Evolutionary conservation across 2,329 filamentous ascomycete species (phyloP).

Genomic region (Mycosphaerelloides madeirae): DNA sequence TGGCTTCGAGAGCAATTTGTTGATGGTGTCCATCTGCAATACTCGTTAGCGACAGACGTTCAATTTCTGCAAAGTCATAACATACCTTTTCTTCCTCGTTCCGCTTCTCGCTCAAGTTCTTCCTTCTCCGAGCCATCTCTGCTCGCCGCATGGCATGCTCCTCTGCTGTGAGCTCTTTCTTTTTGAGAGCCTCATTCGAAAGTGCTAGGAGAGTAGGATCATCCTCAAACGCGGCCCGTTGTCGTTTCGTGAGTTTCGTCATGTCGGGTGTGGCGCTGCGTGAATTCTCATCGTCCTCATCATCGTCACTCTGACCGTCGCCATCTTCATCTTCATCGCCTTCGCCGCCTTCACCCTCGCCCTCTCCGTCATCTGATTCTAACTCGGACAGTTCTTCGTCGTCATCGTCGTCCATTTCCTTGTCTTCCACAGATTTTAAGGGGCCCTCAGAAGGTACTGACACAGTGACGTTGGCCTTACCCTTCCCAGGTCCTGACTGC

Average conservation of each 20-base stretch:
- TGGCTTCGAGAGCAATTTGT: slow-evolving; percentile 82
- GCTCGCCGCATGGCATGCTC: slow-evolving; percentile 68
- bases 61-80: neutral
- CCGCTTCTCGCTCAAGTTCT: slow-evolving; percentile 71
- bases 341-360: slow-evolving; percentile 39
- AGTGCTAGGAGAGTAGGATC: slow-evolving; percentile 46
- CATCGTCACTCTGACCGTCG: slow-evolving; percentile 39
- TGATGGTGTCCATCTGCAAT: slow-evolving; percentile 80
- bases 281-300: slow-evolving; percentile 50
- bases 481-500: slow-evolving; percentile 17
- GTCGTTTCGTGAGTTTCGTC: slow-evolving; percentile 63
- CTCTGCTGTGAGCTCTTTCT: slow-evolving; percentile 67
- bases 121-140: slow-evolving; percentile 68
- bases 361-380: slow-evolving; percentile 29
- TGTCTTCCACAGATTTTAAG: slow-evolving; percentile 45
- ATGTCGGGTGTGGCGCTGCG: slow-evolving; percentile 58
- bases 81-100: slow-evolving; percentile 70
- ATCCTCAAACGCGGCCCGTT: slow-evolving; percentile 56
- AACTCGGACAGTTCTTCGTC: slow-evolving; percentile 44
- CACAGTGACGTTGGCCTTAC: slow-evolving; percentile 29
- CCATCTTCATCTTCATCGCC: slow-evolving; percentile 36
- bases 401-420: slow-evolving; percentile 50
- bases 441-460: slow-evolving; percentile 25
- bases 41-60: slow-evolving; percentile 1
- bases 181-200: slow-evolving; percentile 65